These are phyloP conservation scores for Apiospora phragmitis DNA, from an alignment of 2,329 filamentous ascomycete genomes.

Conservation along the genomic window DNA sequence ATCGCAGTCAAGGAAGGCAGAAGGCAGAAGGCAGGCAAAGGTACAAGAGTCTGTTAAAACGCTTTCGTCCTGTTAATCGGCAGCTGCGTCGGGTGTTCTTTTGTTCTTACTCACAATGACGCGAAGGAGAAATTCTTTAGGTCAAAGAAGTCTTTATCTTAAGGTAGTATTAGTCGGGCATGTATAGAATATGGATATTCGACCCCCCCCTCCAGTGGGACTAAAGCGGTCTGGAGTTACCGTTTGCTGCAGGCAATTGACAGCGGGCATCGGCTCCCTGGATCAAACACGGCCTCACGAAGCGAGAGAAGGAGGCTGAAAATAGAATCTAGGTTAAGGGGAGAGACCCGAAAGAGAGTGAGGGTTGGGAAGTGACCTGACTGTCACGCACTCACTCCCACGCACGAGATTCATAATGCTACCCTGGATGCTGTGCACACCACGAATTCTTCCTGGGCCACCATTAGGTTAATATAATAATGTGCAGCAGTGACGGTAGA, in stretches of 20 bases:
- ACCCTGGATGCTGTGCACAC: background rate
- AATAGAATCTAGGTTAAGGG: slow-evolving; percentile 6
- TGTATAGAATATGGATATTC: slow-evolving; percentile 4
- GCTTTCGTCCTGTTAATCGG: slow-evolving; percentile 13
- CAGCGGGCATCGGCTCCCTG: slow-evolving; percentile 1
- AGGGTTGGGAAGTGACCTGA: background rate
- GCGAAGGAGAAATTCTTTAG: slow-evolving; percentile 22
- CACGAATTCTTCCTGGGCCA: background rate
- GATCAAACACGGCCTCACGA: background rate
- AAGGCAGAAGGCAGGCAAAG: background rate
- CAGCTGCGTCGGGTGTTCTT: slow-evolving; percentile 3
- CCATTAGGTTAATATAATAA: background rate
- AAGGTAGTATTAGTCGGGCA: background rate
- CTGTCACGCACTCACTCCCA: background rate
- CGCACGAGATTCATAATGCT: background rate
- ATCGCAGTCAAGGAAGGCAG: background rate
- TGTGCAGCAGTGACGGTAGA: slow-evolving; percentile 1
- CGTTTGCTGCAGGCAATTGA: background rate
- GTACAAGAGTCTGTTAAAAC: background rate
- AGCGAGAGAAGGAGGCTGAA: background rate
- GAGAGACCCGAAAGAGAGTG: background rate
- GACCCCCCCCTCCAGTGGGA: slow-evolving; percentile 2
- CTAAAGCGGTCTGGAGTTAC: slow-evolving; percentile 7
- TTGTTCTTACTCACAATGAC: slow-evolving; percentile 32
- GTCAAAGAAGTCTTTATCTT: slow-evolving; percentile 7